These are phyloP conservation scores for Geotrichum candidum DNA, from an alignment of 1,139 yeast genomes.

Conservation along the genomic window DNA sequence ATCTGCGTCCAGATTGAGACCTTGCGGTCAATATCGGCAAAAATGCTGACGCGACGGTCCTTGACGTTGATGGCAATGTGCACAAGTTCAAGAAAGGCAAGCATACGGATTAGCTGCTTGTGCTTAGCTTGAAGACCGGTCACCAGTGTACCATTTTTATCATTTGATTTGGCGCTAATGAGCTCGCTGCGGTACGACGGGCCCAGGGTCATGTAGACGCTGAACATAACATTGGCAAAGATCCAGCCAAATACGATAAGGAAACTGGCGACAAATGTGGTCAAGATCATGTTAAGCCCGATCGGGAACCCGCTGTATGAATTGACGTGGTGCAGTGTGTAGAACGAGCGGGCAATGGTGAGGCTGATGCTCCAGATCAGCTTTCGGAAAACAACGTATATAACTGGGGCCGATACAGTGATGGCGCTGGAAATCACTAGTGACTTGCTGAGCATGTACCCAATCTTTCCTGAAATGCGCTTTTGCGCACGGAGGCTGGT, in stretches of 20 bases:
- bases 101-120: slow-evolving; percentile 46
- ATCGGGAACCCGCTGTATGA: slow-evolving; percentile 38
- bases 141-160: slow-evolving; percentile 57
- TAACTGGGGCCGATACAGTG: slow-evolving; percentile 40
- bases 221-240: slow-evolving; percentile 53
- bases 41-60: slow-evolving; percentile 34
- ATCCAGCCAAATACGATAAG: slow-evolving; percentile 52
- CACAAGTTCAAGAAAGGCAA: slow-evolving; percentile 38
- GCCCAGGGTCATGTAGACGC: slow-evolving; percentile 74
- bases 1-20: slow-evolving; percentile 26
- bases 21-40: slow-evolving; percentile 32
- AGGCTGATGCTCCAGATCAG: slow-evolving; percentile 42
- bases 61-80: slow-evolving; percentile 30
- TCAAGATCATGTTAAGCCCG: slow-evolving; percentile 37
- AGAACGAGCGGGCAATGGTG: slow-evolving; percentile 28
- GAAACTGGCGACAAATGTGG: slow-evolving; percentile 40
- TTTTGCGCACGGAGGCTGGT: slow-evolving; percentile 33
- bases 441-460: slow-evolving; percentile 39
- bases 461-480: slow-evolving; percentile 33
- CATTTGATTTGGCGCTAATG: slow-evolving; percentile 60
- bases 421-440: slow-evolving; percentile 36
- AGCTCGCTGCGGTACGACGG: slow-evolving; percentile 72
- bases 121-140: slow-evolving; percentile 55
- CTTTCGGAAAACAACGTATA: slow-evolving; percentile 44
- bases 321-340: slow-evolving; percentile 35